These are phyloP conservation scores for Clitoria ternatea DNA, from an alignment of 306 rosid species.

Conservation along the genomic window DNA sequence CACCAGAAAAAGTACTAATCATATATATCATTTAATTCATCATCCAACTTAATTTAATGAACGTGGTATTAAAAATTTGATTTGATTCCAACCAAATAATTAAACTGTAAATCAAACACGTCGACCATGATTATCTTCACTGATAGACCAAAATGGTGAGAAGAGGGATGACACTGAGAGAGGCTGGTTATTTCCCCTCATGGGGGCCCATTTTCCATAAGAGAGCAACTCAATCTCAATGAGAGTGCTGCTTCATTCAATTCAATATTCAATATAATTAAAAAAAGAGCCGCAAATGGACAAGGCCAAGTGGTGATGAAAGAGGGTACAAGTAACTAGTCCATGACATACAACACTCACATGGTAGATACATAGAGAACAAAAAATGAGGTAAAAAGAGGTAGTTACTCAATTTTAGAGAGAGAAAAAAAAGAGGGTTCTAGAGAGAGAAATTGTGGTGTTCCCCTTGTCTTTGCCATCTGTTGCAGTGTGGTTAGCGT, in stretches of 20 bases:
- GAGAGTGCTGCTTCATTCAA: constrained; percentile 11
- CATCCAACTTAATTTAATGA: too few species aligned
- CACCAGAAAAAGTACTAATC: too few species aligned
- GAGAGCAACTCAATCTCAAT: neutral
- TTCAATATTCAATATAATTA: neutral
- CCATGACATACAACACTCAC: constrained; percentile 34
- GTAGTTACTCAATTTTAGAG: neutral
- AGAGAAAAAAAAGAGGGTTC: constrained; percentile 13
- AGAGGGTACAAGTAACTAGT: constrained; percentile 3
- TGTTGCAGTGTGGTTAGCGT: constrained; percentile 33
- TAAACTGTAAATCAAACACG: too few species aligned
- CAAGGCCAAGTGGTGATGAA: constrained; percentile 35
- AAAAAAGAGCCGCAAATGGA: constrained; percentile 35
- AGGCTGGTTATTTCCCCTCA: neutral
- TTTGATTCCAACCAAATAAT: too few species aligned
- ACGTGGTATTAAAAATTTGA: too few species aligned
- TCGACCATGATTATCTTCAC: too few species aligned
- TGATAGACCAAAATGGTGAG: too few species aligned
- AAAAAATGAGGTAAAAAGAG: constrained; percentile 19
- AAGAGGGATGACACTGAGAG: neutral
- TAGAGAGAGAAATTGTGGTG: constrained; percentile 23
- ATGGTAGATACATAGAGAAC: constrained; percentile 35
- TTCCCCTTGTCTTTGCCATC: constrained; percentile 23
- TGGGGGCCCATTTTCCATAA: neutral
- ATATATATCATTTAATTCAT: too few species aligned